Base-by-base conservation (phyloP, 2,329 filamentous ascomycete species). In the Lomentospora prolificans region DNA sequence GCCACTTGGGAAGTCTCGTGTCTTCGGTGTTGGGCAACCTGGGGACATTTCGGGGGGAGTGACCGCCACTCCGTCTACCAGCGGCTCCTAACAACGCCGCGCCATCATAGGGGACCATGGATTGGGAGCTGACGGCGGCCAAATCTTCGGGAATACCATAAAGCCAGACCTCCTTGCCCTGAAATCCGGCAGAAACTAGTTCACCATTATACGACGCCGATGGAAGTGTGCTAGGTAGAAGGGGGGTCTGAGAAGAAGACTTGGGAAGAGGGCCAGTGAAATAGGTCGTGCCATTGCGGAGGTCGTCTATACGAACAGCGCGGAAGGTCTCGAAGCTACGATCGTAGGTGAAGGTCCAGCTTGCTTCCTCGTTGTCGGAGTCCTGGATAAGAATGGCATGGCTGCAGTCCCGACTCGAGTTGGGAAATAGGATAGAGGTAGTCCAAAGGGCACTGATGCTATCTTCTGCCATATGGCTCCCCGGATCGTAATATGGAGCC, bases 351-450 rank as follows among this genome's bases (percentile, higher is more conserved):
- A 92, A 86, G 0, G 87, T 80, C 86, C 87, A 92, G 58, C 75
- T 80, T 25, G 86, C 82, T 66, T 90, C 87, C 55, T 83, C 80
- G 39, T 79, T 72, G 52, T 71, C 74, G 3, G 78, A 79, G 58
- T 82, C 75, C 61, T 82, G 80, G 14, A 92, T 72, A 50, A 92
- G 68, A 1, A 87, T 83, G 19, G 87, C 86, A 68, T 91, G 87
- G 61, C 86, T 90, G 64, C 87, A 90, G 61, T 89, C 85, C 52
- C 83, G 80, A 61, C 85, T 89, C n/a, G 83, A 85, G 61, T 90
- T 89, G 3, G 89, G 88, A 57, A 92, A 92, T 3, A 94, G 72
- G 50, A 94, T 91, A 31, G 90, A 90, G 0, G 87, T 90, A 5
- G 89, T 92, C 89, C 89, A 94, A 64, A 92, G 78, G 24, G 85